Evolutionary conservation across 139 green algal species (phyloP).

Genomic region (Chlamydomonas asymmetrica): DNA sequence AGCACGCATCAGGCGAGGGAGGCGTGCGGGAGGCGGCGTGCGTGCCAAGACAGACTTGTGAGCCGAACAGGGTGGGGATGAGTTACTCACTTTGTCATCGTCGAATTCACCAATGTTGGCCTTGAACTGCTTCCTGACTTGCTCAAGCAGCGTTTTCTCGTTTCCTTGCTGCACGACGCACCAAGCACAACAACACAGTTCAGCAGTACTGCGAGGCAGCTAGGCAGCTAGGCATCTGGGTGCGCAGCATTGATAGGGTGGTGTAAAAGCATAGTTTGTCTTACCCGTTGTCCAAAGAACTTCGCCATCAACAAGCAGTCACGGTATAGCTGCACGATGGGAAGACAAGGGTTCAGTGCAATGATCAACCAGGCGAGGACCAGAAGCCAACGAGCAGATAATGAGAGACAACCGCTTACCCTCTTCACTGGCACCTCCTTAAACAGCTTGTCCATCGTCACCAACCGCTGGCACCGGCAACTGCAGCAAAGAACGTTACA

Average conservation of each 20-base stretch:
- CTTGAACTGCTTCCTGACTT: constrained; percentile 51
- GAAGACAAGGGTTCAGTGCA: not conserved
- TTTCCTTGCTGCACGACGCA: constrained; percentile 51
- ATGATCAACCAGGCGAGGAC: no score
- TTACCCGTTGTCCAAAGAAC: constrained; percentile 51
- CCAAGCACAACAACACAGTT: not conserved
- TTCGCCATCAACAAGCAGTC: constrained; percentile 56
- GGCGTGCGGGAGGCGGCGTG: not conserved
- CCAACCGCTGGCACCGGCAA: no score
- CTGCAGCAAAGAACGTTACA: no score
- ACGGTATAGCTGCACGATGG: constrained; percentile 52
- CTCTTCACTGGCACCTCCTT: constrained; percentile 58
- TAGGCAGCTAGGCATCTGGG: not conserved
- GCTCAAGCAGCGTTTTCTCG: constrained; percentile 32
- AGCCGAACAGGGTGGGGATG: not conserved
- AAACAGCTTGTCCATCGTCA: constrained; percentile 59
- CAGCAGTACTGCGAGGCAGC: not conserved
- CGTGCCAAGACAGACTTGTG: not conserved
- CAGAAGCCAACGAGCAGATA: not conserved
- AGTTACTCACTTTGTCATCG: constrained; percentile 42
- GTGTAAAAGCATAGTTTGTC: not conserved
- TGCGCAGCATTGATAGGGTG: not conserved
- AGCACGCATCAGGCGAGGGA: not conserved
- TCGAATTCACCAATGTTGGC: constrained; percentile 57
- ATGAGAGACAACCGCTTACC: constrained; percentile 4